Base-by-base conservation (phyloP, 2,329 filamentous ascomycete genomes). In the Pseudogymnoascus sp. region DNA sequence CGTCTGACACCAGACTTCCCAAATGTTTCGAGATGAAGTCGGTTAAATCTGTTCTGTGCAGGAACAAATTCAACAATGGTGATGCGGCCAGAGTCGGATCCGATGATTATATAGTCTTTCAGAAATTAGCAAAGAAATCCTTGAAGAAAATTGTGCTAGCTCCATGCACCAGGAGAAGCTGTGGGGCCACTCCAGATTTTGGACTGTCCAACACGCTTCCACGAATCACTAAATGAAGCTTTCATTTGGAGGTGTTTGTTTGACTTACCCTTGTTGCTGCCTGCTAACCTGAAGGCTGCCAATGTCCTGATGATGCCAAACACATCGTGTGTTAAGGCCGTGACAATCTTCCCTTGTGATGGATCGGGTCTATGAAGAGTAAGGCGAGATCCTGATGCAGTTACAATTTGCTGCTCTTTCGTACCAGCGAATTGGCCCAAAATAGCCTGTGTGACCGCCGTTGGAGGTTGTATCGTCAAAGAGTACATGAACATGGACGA, bases 401-500 rank as follows among this genome's bases (percentile, higher is more conserved):
- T 93, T 74, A 97, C 85, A 73, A 99, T 96, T 78, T 97, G 92
- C 81, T 99, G 94, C 78, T 97, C 93, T 78, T 93, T 96, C 67
- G 91, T 96, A 68, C 93, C 92, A 65, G 91, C 88, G 77, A 97
- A 97, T 78, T 97, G 93, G 70, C 94, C 95, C 64, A 96, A 83
- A 68, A 97, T 89, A 67, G 94, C 92, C 77, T 96, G 89, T 60
- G 89, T 92, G 72, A 96, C 86, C 64, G 91, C 89, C 68, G 92
- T 92, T 35, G 94, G 91, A 69, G 91, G 89, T 78, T 97, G 92
- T 72, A 99, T 88, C 69, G 94, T 97, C 79, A 99, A 83, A 72
- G 91, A 94, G 80, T 99, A 99, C 79, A 99, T 87, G 76, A 97
- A 97, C 91, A 97, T 96, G 75, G 93, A 93, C 68, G 92, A 97